These are phyloP conservation scores for Populus davidiana DNA, from an alignment of 345 rosid genomes.

Conservation along the genomic window DNA sequence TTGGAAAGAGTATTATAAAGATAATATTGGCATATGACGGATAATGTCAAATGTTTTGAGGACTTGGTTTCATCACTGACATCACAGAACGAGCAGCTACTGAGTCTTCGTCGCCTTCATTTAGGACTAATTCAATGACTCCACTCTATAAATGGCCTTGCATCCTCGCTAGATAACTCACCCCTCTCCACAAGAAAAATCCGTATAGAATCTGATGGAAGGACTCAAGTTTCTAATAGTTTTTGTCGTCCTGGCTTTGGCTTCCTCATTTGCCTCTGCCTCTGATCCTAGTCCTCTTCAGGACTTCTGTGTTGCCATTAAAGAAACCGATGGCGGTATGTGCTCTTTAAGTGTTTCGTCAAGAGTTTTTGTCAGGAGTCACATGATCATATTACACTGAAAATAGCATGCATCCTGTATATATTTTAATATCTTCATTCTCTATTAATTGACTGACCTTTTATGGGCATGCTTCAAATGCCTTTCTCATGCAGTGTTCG, in stretches of 20 bases:
- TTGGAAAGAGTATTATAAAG: too few species aligned
- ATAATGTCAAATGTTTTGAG: too few species aligned
- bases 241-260: background rate
- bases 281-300: slow-evolving; percentile 13
- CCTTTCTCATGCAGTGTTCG: background rate
- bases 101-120: background rate
- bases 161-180: background rate
- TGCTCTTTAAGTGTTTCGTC: too few species aligned
- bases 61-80: too few species aligned
- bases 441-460: background rate
- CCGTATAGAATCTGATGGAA: background rate
- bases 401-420: too few species aligned
- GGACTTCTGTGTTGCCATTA: slow-evolving; percentile 14
- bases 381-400: background rate
- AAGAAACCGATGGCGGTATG: background rate
- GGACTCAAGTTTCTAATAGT: background rate
- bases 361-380: too few species aligned
- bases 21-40: too few species aligned
- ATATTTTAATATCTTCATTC: background rate
- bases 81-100: background rate
- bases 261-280: background rate
- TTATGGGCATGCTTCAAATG: too few species aligned
- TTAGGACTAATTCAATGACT: background rate
- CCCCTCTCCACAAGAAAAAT: background rate
- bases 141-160: background rate